A percentile compares a stretch with the other conserved stretches of the same genome.
These are phyloP conservation scores for Schizophyllum amplum DNA, from an alignment of 1,284 basidiomycete genomes.

Conservation along the genomic window DNA sequence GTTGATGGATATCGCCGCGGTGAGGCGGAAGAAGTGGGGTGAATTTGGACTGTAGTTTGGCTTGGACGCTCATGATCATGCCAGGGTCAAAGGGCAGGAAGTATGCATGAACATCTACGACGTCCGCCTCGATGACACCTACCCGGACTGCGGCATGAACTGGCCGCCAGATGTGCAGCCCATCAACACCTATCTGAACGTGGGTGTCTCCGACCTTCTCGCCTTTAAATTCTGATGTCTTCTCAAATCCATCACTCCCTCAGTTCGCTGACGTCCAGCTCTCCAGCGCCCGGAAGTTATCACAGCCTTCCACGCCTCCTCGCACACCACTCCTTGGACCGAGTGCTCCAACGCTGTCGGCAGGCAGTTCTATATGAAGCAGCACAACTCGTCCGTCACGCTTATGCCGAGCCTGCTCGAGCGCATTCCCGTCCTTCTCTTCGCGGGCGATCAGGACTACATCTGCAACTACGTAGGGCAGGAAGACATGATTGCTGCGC, in stretches of 20 bases:
- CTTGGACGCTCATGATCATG: not conserved
- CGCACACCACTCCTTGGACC: constrained; percentile 77
- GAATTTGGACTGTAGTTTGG: not conserved
- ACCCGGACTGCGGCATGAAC: constrained; percentile 95
- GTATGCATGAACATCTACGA: constrained; percentile 97
- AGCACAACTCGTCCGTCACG: constrained; percentile 65
- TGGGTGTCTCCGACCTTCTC: constrained; percentile 30
- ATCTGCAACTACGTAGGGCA: constrained; percentile 95
- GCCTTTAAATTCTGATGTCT: not conserved
- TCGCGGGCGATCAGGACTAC: constrained; percentile 92
- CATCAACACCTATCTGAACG: constrained; percentile 75
- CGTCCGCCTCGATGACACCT: constrained; percentile 77
- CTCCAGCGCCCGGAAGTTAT: constrained; percentile 74
- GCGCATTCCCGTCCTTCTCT: constrained; percentile 79
- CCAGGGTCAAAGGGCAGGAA: constrained; percentile 60
- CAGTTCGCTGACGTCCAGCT: not conserved
- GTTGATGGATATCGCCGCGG: constrained; percentile 50
- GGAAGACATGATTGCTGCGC: constrained; percentile 74
- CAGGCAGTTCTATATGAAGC: constrained; percentile 46
- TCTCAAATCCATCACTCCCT: not conserved
- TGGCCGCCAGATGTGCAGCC: constrained; percentile 88
- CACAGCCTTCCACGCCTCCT: constrained; percentile 72
- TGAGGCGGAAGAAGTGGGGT: constrained; percentile 62
- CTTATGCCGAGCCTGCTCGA: constrained; percentile 77
- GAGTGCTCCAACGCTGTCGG: constrained; percentile 80